Base-by-base conservation (phyloP, 306 rosid genomes). In the Calophaca sinica region DNA sequence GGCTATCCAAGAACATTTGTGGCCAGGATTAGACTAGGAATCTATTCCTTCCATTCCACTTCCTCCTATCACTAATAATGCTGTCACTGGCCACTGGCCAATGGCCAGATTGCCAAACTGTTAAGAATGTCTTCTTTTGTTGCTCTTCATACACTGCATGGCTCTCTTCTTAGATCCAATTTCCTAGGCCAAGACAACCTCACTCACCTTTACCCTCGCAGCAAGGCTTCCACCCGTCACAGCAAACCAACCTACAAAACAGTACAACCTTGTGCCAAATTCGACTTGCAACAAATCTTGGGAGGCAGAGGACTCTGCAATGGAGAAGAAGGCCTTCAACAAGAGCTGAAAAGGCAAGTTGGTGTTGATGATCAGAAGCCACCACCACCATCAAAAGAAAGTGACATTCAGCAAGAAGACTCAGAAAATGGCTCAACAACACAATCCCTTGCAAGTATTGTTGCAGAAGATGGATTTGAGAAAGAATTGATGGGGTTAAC, bases 241-340 rank as follows among this genome's bases (percentile, higher is more conserved):
- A 87, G 9, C 62, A 85, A 67, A 64, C 79, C 78, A 49, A 36
- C 78, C 28, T 60, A n/a, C 5, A 36, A 9, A 15, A 29, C 29
- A 6, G 31, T 26, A 13, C 79, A 73, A 58, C 81, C 88, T 29
- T 74, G 80, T 10, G 97, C 97, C 61, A 83, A 85, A 72, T 90
- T 94, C 75, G 77, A 92, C 82, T 32, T 90, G 7, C 41, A 45
- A 3, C 86, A 94, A 53, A 75, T 92, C 75, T 6, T 94, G 74
- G 97, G 97, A 74, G 99, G 99, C 74, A 86, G 97, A 83, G 99
- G 99, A 33, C 89, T 94, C 8, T 87, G 86, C 72, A 94, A 94
- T 62, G 97, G 99, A 6, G 96, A 90, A 82, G 70, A 48, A 77
- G 96, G 99, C 9, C 83, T 94, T 0, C 67, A 62, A 31, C 39